Conservation (phyloP, 148 eudicot species). For the Diospyros lotus region DNA sequence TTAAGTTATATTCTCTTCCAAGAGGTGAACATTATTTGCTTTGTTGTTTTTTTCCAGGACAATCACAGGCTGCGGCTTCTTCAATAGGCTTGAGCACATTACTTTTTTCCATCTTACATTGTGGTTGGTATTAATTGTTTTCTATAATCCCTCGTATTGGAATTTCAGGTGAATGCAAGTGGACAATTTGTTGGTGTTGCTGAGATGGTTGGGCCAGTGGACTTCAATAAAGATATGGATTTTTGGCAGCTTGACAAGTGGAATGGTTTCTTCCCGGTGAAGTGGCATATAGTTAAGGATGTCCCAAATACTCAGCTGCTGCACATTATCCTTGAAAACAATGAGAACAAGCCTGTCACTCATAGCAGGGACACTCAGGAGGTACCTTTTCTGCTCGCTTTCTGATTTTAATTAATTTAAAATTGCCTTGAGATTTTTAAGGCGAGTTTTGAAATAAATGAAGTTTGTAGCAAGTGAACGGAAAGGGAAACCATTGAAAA, state of each 20-base stretch:
- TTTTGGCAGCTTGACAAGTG: conserved; percentile 99
- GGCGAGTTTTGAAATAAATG: too few relatives aligned
- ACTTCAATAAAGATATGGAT: conserved; percentile 73
- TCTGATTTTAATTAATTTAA: background rate
- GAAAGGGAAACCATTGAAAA: too few relatives aligned
- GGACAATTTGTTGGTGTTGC: conserved; percentile 97
- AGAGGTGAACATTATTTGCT: too few relatives aligned
- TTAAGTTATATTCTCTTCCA: conserved; percentile 24
- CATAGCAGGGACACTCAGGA: conserved; percentile 89
- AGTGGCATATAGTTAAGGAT: conserved; percentile 93
- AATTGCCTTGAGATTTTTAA: background rate
- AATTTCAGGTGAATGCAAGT: conserved; percentile 80
- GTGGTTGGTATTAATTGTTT: background rate
- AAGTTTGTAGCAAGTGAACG: too few relatives aligned
- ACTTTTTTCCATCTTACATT: background rate
- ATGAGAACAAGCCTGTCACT: conserved; percentile 78
- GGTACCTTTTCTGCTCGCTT: conserved; percentile 31
- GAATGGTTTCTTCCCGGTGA: conserved; percentile 89
- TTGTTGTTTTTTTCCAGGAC: background rate
- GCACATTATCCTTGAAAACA: conserved; percentile 84
- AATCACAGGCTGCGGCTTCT: too few relatives aligned
- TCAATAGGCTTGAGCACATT: background rate
- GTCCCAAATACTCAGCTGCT: conserved; percentile 65
- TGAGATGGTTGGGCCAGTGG: conserved; percentile 84
- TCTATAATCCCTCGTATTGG: background rate